Base-by-base conservation (phyloP, 139 green algal genomes). In the Diplosphaera chodatii region DNA sequence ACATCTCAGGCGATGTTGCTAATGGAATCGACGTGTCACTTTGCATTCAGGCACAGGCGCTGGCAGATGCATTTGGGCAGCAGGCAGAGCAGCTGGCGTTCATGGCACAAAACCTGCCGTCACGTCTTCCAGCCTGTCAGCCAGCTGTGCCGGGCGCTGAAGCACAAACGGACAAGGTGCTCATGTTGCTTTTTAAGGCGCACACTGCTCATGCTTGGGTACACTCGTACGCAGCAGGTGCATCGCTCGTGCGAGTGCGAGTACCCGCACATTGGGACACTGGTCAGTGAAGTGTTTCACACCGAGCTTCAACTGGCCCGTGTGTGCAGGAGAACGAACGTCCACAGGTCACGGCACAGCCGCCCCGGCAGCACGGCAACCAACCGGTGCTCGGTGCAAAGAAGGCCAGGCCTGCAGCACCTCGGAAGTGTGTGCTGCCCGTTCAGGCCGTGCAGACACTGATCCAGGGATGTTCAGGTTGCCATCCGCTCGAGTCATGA, bases 31-130 rank as follows among this genome's bases (percentile, higher is more conserved):
- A 6, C 10, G 6, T 48, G 37, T 48, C 10, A 6, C 48, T 13
- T 20, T 29, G 22, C 10, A 29, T 33, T n/a, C 70, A 83, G 70
- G 81, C 80, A 8, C 66, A 82, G 31, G 82, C 80, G 1, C 37
- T 91, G 10, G 66, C 91, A 22, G 72, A 77, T 15, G 81, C 84
- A 20, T 78, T 72, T 62, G 30, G 65, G 30, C 32, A 77, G 22
- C 83, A 89, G 63, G 72, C 68, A 28, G 64, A 76, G 40, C 76
- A 86, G 40, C 68, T 92, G 31, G 62, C 79, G 55, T 70, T 78
- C 40, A 86, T 91, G 16, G 63, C 59, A 0, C 48, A 29, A 29
- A 80, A 91, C 37, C 74, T 91, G 40, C 86, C 86, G 0, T 32
- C 68, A 3, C 80, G 72, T 48, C 75, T 91, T 33, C 85, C 85